These are phyloP conservation scores for Sphagnum magellanicum DNA, from an alignment of 228 moss, liverwort and hornwort species.

Conservation along the genomic window DNA sequence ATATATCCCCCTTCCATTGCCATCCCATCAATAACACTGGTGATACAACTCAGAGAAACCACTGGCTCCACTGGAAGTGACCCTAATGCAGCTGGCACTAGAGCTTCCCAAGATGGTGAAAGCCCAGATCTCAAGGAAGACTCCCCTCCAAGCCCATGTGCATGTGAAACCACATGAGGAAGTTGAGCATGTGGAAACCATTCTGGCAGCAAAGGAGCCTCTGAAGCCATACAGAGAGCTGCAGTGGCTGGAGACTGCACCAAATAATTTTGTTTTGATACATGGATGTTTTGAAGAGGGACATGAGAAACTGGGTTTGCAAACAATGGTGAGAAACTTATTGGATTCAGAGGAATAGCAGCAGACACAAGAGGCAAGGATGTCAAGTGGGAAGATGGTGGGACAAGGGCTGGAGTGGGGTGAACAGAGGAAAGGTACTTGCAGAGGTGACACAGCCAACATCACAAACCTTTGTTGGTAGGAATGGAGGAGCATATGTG, in stretches of 20 bases:
- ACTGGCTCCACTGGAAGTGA: not conserved
- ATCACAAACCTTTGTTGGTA: slow-evolving; percentile 12
- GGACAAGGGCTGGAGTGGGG: slow-evolving; percentile 12
- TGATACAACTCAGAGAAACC: not conserved
- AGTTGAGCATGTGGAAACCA: slow-evolving; percentile 4
- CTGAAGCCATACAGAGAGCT: not conserved
- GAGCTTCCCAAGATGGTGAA: not conserved
- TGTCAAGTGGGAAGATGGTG: slow-evolving; percentile 14
- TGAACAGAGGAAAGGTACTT: slow-evolving; percentile 8
- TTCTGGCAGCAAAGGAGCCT: slow-evolving; percentile 8
- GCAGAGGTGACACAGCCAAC: slow-evolving; percentile 7
- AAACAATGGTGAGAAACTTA: slow-evolving; percentile 4
- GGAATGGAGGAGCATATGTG: slow-evolving; percentile 13
- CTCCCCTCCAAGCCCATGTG: slow-evolving; percentile 3
- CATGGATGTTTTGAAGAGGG: slow-evolving; percentile 6
- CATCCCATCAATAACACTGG: not conserved
- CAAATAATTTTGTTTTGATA: slow-evolving; percentile 12
- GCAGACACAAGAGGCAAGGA: slow-evolving; percentile 15
- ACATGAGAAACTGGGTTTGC: slow-evolving; percentile 16
- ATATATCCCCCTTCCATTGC: not conserved
- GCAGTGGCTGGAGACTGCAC: slow-evolving; percentile 9
- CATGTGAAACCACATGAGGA: not conserved
- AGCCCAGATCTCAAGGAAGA: slow-evolving; percentile 13
- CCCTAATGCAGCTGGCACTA: not conserved
- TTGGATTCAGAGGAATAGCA: slow-evolving; percentile 12